These are phyloP conservation scores for Ophiostoma sp. DNA, from an alignment of 2,329 filamentous ascomycete genomes.

Conservation along the genomic window DNA sequence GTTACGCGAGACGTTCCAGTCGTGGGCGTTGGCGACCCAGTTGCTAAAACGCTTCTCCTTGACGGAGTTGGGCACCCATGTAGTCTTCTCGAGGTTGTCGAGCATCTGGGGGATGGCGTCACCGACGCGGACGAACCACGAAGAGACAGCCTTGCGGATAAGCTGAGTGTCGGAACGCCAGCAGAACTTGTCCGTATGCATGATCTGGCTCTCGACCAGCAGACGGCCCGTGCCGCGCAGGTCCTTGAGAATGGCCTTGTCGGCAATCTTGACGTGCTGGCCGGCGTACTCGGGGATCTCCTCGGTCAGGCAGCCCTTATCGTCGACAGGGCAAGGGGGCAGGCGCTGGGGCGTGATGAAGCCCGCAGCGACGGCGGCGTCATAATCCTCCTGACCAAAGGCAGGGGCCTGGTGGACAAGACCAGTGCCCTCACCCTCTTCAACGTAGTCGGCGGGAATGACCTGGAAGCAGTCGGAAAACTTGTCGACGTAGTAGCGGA, in stretches of 20 bases:
- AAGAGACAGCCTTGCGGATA: constrained; percentile 87
- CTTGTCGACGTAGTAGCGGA: constrained; percentile 84
- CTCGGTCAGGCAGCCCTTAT: constrained; percentile 73
- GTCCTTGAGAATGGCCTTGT: constrained; percentile 89
- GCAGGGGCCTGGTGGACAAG: constrained; percentile 93
- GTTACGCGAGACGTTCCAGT: constrained; percentile 95
- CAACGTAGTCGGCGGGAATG: constrained; percentile 82
- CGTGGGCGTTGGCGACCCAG: constrained; percentile 87
- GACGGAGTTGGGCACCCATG: constrained; percentile 89
- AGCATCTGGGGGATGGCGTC: constrained; percentile 84
- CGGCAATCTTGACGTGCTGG: constrained; percentile 86
- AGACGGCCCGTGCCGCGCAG: constrained; percentile 75
- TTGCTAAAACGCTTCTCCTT: constrained; percentile 89
- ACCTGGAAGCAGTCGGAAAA: constrained; percentile 86
- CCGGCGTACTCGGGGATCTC: constrained; percentile 80
- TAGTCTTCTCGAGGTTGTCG: constrained; percentile 82
- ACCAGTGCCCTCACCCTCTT: constrained; percentile 84
- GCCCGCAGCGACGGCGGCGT: constrained; percentile 72
- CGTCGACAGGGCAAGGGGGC: constrained; percentile 90
- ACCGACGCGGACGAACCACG: constrained; percentile 91
- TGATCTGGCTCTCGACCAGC: constrained; percentile 82
- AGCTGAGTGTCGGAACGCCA: constrained; percentile 92
- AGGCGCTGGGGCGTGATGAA: constrained; percentile 73
- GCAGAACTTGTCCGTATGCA: constrained; percentile 91
- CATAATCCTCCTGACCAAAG: constrained; percentile 96